Conservation (phyloP, 148 eudicot genomes). For the Nepenthes gracilis region DNA sequence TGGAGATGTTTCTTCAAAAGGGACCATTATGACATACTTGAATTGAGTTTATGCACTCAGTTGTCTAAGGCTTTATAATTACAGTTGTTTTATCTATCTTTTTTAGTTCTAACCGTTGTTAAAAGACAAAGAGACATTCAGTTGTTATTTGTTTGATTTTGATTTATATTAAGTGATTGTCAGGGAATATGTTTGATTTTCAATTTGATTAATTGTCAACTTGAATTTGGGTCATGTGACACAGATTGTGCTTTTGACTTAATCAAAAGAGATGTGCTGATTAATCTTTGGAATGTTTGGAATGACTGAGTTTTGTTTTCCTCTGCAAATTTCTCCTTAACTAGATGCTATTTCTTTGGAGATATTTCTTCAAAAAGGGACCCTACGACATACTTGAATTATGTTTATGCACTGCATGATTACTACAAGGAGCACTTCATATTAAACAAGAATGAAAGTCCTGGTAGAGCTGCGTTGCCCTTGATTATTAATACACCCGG, state of each 20-base stretch:
- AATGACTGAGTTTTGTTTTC: background rate
- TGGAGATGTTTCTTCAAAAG: constrained; percentile 79
- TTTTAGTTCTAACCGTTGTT: too few relatives aligned
- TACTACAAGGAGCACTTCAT: constrained; percentile 33
- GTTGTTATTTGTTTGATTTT: too few relatives aligned
- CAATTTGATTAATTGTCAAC: too few relatives aligned
- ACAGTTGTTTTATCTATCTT: too few relatives aligned
- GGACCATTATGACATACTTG: constrained; percentile 62
- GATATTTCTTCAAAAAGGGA: constrained; percentile 81
- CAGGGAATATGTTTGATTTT: too few relatives aligned
- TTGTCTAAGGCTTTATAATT: too few relatives aligned
- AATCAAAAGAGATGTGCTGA: too few relatives aligned
- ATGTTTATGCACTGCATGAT: constrained; percentile 44
- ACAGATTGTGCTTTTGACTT: too few relatives aligned
- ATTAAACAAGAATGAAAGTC: constrained; percentile 19
- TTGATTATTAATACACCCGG: constrained; percentile 84
- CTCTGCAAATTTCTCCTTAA: background rate
- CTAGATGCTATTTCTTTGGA: constrained; percentile 93
- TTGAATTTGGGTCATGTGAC: too few relatives aligned
- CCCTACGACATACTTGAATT: constrained; percentile 49
- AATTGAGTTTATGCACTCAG: constrained; percentile 32
- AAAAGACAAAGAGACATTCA: too few relatives aligned
- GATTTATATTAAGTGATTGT: too few relatives aligned
- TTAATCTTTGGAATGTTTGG: too few relatives aligned
- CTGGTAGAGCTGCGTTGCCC: constrained; percentile 36